Evolutionary conservation across 2,329 filamentous ascomycete species (phyloP), one percentile per base, ranked within the genome.

Genomic region (Trichoderma harzianum): DNA sequence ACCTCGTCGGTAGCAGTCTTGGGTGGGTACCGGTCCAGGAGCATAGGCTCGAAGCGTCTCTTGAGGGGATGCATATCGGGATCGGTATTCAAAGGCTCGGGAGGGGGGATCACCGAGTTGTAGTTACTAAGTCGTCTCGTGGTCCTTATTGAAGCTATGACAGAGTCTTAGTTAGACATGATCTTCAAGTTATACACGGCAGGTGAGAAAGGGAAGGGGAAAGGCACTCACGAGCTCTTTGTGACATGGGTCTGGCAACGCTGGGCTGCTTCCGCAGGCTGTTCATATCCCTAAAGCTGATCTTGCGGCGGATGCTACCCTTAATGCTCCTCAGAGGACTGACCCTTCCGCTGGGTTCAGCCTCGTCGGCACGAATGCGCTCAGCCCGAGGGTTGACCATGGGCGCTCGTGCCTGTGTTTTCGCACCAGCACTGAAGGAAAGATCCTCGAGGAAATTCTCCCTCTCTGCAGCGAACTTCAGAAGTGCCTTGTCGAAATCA

Each of bases 1-100:
- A 92, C 82, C 76, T 98, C 95, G 72, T 97, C 94, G 26, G 90
- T 86, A 78, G 94, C 92, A 74, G 90, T 89, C 79, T 94, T 93
- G 18, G 94, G 92, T 8, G 96, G 96, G 77, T 98, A 98, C 80
- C 95, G 89, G 81, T 99, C 96, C 34, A 99, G 89, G 26, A 99
- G 85, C n/a, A 97, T 95, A 8, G 96, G 96, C 80, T 99, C 96
- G 80, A 98, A 98, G 72, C 93, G 91, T 74, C 95, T 90, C 83
- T 96, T 95, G 73, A 99, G 86, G 28, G 96, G 96, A 81, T 99
- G 96, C 94, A 98, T 98, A 75, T 97, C 90, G 21, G 95, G 94
- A 72, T 95, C 93, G 66, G 91, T 89, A 71, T 97, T 93, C 74
- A 98, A 89, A 11, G 95, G 95, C 80, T 98, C 94, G 14, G 96